Evolutionary conservation across 2,329 filamentous ascomycete genomes (phyloP).

Genomic region (Colletotrichum noveboracense): DNA sequence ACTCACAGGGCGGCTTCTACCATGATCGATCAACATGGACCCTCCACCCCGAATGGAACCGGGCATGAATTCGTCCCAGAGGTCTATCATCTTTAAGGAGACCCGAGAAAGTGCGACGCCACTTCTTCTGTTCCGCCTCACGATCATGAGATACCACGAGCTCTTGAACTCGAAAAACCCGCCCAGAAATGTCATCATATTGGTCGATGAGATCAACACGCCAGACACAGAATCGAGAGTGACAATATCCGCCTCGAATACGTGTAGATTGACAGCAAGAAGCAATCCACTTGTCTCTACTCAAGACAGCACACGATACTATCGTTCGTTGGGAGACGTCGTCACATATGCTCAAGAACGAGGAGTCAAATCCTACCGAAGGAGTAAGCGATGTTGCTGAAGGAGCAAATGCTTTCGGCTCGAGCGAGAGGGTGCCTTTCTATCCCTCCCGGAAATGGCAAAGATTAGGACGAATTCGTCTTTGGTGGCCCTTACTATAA

Average conservation of each 20-base stretch:
- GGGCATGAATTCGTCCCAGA: neutral
- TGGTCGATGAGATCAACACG: neutral
- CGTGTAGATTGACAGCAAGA: neutral
- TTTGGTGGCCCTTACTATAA: neutral
- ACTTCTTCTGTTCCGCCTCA: neutral
- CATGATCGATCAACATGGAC: neutral
- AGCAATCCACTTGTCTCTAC: neutral
- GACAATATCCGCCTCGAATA: neutral
- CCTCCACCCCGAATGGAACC: neutral
- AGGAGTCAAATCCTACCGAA: neutral
- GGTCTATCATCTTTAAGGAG: neutral
- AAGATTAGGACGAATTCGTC: neutral
- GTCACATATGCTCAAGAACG: neutral
- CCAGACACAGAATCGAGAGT: neutral
- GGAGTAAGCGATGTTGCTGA: neutral
- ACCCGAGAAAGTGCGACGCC: no score
- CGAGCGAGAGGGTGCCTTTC: neutral
- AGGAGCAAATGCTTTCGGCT: neutral
- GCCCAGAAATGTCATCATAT: neutral
- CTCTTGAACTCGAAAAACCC: neutral
- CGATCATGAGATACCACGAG: neutral
- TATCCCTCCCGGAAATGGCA: neutral
- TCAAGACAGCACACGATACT: neutral
- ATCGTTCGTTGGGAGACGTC: neutral
- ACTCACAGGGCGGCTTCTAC: neutral